phyloP scores from a whole-genome alignment of 495 filamentous ascomycete genomes.

The Tuber borchii region DNA sequence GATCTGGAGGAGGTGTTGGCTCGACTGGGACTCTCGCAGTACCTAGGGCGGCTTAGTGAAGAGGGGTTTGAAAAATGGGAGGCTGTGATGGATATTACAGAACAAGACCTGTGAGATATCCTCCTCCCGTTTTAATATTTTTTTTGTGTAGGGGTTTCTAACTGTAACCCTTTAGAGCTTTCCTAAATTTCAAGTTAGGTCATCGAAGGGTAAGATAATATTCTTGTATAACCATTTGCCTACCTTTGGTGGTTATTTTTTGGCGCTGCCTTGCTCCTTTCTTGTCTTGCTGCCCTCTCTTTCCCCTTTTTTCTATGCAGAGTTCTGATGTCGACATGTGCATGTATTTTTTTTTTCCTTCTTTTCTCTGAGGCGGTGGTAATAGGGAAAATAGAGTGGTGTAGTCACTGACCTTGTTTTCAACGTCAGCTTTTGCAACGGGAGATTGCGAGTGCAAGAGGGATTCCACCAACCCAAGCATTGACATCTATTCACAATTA shows the following conservation, averaged over 20 bases:
- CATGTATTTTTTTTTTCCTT: not conserved
- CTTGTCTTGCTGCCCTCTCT: constrained; percentile 10
- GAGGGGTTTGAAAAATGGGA: constrained; percentile 80
- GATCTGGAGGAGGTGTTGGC: constrained; percentile 56
- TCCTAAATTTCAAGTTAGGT: constrained; percentile 65
- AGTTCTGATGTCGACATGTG: not conserved
- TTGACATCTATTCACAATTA: constrained; percentile 28
- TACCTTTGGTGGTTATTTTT: constrained; percentile 8
- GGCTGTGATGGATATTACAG: constrained; percentile 69
- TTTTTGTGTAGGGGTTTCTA: constrained; percentile 22
- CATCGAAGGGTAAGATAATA: constrained; percentile 60
- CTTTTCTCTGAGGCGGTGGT: not conserved
- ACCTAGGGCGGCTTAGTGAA: constrained; percentile 60
- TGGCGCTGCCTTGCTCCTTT: constrained; percentile 11
- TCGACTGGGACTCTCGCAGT: constrained; percentile 67
- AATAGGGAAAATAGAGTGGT: not conserved
- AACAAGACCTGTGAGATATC: constrained; percentile 63
- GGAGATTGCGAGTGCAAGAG: constrained; percentile 54
- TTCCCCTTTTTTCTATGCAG: constrained; percentile 8
- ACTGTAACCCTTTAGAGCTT: constrained; percentile 49
- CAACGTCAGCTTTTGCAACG: constrained; percentile 45
- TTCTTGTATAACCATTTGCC: constrained; percentile 7
- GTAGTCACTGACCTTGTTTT: constrained; percentile 22
- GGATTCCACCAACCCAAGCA: constrained; percentile 46
- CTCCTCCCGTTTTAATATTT: constrained; percentile 14